Base-by-base conservation (phyloP, 345 rosid species). In the Psidium guajava region DNA sequence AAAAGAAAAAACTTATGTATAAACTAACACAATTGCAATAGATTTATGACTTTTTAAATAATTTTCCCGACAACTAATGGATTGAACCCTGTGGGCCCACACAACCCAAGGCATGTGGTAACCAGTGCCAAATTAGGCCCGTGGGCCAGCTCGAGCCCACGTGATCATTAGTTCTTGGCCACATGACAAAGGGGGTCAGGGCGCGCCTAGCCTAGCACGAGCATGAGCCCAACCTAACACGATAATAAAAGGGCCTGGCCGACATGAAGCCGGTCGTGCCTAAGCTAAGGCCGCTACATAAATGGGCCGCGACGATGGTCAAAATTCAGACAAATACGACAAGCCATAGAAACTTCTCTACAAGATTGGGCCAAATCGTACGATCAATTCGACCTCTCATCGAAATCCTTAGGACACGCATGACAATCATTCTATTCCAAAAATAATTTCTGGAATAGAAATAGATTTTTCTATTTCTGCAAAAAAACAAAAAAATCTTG, bases 181-280 rank as follows among this genome's bases (percentile, higher is more conserved):
- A 0, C 8, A 18, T 21, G 5, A 61, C 8, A 16, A 28, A 28
- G 3, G 74, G 40, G 74, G 40, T 61, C 6, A 15, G 22, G 77
- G 1, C 0, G 6, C 16, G 44, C 1, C 9, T 0, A 0, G 0
- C 77, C 77, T 8, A 32, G 77, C 6, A 0, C 3, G 0, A 32
- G 5, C 77, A 64, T 8, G 12, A 8, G 44, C 44, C 77, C 3
- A 4, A 32, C 25, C 47, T 1, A 0, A 36, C 25, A 8, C 3
- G 0, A 32, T 69, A 69, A 69, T 32, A 69, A 32, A 69, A 32
- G 77, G 47, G 13, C 77, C 9, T 8, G 47, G 24, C 24, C 1
- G 11, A 0, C 47, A 64, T 32, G 42, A 61, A 61, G 42, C 6
- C 16, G 5, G 75, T 20, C 4, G 20, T 16, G 75, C 11, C 7